Evolutionary conservation across 345 rosid genomes (phyloP).

Genomic region (Aegle marmelos): DNA sequence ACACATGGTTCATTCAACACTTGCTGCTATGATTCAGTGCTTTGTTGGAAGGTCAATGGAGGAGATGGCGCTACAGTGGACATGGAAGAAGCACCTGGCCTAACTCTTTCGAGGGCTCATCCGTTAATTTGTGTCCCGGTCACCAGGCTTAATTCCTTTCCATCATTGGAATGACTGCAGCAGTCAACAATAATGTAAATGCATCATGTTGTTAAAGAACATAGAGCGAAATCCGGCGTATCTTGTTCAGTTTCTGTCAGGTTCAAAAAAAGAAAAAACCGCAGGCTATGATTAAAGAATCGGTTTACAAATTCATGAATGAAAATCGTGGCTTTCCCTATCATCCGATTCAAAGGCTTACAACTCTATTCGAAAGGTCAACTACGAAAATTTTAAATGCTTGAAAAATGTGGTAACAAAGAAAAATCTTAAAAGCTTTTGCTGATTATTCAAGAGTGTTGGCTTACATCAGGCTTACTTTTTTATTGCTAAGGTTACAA

Average conservation of each 20-base stretch:
- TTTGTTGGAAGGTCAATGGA: conserved; percentile 43
- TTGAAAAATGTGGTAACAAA: neutral
- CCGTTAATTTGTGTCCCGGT: conserved; percentile 51
- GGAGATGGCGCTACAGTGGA: conserved; percentile 30
- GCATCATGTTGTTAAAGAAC: neutral
- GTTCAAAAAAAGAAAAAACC: neutral
- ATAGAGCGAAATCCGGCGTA: neutral
- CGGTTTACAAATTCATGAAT: neutral
- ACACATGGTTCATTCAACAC: conserved; percentile 36
- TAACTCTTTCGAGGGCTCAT: conserved; percentile 50
- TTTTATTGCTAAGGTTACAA: neutral
- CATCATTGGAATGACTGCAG: neutral
- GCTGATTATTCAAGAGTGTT: neutral
- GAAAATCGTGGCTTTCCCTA: neutral
- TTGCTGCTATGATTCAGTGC: conserved; percentile 50
- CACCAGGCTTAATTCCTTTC: conserved; percentile 29
- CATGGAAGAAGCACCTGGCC: conserved; percentile 54
- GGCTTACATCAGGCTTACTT: neutral
- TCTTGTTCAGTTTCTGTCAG: neutral
- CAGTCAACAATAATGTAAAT: neutral
- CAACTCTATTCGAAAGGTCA: too few species aligned
- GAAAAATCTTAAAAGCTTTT: neutral
- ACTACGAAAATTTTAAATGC: too few species aligned
- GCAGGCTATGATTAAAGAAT: neutral
- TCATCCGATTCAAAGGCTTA: neutral